Evolutionary conservation across 2,329 filamentous ascomycete species (phyloP).

Genomic region (Alternaria brassicicola): DNA sequence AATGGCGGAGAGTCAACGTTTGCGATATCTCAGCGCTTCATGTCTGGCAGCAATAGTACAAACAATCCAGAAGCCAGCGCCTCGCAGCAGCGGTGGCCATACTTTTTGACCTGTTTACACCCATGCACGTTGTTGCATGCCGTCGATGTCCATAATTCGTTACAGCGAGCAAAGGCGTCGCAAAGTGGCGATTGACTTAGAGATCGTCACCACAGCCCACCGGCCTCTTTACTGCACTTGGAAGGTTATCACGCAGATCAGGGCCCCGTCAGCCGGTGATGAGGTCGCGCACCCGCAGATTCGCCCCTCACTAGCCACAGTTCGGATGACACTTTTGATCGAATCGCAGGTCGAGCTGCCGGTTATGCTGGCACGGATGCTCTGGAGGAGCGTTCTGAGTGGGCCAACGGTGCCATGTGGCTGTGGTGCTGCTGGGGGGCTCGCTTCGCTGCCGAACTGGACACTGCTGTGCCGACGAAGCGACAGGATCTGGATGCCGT

Average conservation of each 20-base stretch:
- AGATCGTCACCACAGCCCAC: constrained; percentile 33
- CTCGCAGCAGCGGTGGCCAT: constrained; percentile 16
- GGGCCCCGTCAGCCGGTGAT: constrained; percentile 25
- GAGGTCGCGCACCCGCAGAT: constrained; percentile 13
- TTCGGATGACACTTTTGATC: constrained; percentile 21
- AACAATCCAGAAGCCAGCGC: constrained; percentile 4
- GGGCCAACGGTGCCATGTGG: constrained; percentile 14
- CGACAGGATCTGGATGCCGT: constrained; percentile 15
- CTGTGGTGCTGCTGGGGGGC: constrained; percentile 4
- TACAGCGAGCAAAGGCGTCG: constrained; percentile 14
- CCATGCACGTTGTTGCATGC: constrained; percentile 18
- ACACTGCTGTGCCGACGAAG: constrained; percentile 11
- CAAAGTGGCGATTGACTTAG: constrained; percentile 28
- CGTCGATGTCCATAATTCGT: constrained; percentile 17
- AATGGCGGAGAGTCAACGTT: constrained; percentile 4
- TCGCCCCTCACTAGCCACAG: constrained; percentile 42
- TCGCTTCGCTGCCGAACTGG: constrained; percentile 21
- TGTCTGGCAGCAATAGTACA: constrained; percentile 7
- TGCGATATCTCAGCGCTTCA: constrained; percentile 23
- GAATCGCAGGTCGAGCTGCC: constrained; percentile 21
- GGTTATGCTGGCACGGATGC: constrained; percentile 3
- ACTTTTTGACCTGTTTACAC: constrained; percentile 22
- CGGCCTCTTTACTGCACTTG: constrained; percentile 17
- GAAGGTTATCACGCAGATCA: constrained; percentile 32
- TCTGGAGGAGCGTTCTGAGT: constrained; percentile 5